Percentiles rank a stretch among this genome's conserved stretches.
These are phyloP conservation scores for Quambalaria eucalypti DNA, from an alignment of 1,284 basidiomycete genomes.

Conservation along the genomic window DNA sequence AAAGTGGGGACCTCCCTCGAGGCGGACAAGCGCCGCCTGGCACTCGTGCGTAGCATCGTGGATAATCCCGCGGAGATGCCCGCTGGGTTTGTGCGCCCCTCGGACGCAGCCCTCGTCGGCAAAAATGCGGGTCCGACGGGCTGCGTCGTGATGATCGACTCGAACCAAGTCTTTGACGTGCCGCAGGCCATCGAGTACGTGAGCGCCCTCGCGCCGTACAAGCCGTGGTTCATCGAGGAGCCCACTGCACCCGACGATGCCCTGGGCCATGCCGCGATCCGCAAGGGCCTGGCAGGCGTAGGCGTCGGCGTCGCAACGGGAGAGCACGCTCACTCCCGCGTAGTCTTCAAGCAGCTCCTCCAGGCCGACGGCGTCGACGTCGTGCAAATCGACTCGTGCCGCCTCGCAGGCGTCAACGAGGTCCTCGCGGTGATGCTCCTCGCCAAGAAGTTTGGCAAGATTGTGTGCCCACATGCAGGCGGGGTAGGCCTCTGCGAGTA, in stretches of 20 bases:
- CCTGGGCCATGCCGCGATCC: conserved; percentile 64
- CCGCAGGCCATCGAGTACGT: conserved; percentile 85
- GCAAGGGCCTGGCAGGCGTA: conserved; percentile 67
- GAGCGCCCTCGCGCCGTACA: conserved; percentile 65
- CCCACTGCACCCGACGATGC: conserved; percentile 23
- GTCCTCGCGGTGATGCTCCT: conserved; percentile 85
- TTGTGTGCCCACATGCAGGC: conserved; percentile 81
- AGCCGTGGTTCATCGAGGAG: conserved; percentile 72
- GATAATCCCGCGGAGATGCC: conserved; percentile 52
- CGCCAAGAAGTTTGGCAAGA: conserved; percentile 64
- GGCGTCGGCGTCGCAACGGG: conserved; percentile 90
- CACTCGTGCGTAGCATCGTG: conserved; percentile 82
- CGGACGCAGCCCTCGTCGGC: conserved; percentile 36
- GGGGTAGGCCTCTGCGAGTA: conserved; percentile 92
- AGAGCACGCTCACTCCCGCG: conserved; percentile 83
- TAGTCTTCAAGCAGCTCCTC: conserved; percentile 93
- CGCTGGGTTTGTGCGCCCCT: conserved; percentile 11
- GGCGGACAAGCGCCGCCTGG: conserved; percentile 75
- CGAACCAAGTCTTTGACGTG: conserved; percentile 96
- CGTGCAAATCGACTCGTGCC: conserved; percentile 89
- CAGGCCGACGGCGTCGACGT: conserved; percentile 90
- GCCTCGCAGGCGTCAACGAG: conserved; percentile 85
- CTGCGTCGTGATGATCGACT: conserved; percentile 88
- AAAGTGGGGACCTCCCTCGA: conserved; percentile 79
- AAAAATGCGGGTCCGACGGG: conserved; percentile 86